phyloP scores from a whole-genome alignment of 352 stramenopile genomes.

The Discostella stelligera region DNA sequence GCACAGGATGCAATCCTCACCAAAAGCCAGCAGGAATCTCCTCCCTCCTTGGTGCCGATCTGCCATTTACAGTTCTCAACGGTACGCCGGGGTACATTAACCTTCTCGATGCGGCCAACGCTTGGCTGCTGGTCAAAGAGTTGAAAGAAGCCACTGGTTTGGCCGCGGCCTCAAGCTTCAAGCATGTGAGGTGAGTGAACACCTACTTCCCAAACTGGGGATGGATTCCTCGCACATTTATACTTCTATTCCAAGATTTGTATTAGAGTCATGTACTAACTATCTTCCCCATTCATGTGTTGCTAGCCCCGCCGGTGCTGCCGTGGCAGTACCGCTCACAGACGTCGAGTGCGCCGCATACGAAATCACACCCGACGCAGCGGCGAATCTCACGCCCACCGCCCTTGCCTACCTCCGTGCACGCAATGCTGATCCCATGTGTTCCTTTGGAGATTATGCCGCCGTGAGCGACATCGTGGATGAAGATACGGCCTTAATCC shows the following conservation, averaged over 20 bases:
- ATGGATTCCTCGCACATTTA: too few relatives aligned
- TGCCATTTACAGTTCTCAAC: constrained; percentile 85
- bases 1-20: constrained; percentile 95
- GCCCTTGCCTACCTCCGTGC: constrained; percentile 97
- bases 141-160: constrained; percentile 91
- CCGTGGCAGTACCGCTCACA: constrained; percentile 95
- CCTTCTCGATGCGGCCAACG: constrained; percentile 97
- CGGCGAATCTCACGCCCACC: constrained; percentile 88
- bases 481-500: constrained; percentile 94
- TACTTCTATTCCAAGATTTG: too few relatives aligned
- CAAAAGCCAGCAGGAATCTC: constrained; percentile 93
- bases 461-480: constrained; percentile 98
- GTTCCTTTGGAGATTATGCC: constrained; percentile 98
- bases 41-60: constrained; percentile 61
- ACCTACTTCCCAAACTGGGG: too few relatives aligned
- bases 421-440: constrained; percentile 98
- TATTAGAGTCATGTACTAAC: too few relatives aligned
- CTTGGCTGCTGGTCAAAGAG: constrained; percentile 98
- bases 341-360: constrained; percentile 90
- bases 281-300: too few relatives aligned
- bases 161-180: constrained; percentile 96
- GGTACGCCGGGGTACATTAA: constrained; percentile 99
- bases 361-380: constrained; percentile 83
- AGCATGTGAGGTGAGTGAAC: constrained; percentile 99
- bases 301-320: constrained; percentile 88